phyloP scores from a whole-genome alignment of 148 eudicot genomes.

The Pouteria glomerata region DNA sequence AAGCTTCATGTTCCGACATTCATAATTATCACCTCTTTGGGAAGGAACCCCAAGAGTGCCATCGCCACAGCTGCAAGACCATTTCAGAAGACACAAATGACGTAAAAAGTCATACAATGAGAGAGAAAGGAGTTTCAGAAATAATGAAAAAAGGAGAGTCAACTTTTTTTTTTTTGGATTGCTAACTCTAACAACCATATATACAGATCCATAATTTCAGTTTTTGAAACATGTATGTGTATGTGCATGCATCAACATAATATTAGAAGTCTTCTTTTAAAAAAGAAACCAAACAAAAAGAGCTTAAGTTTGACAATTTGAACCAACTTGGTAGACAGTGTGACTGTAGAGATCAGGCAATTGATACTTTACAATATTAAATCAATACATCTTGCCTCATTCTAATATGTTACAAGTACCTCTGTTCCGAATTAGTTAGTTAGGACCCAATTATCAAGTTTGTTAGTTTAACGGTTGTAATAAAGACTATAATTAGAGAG shows the following conservation, averaged over 20 bases:
- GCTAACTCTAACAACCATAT: background rate
- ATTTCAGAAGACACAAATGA: conserved; percentile 13
- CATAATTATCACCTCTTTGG: conserved; percentile 98
- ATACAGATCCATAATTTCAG: background rate
- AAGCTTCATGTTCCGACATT: conserved; percentile 98
- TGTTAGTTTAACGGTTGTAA: too few species aligned
- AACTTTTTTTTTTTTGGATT: background rate
- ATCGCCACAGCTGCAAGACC: conserved; percentile 85
- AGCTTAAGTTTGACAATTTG: background rate
- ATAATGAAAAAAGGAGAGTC: background rate
- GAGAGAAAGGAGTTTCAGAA: background rate
- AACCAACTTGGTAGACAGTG: background rate
- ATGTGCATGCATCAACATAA: background rate
- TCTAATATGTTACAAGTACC: background rate
- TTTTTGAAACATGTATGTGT: background rate
- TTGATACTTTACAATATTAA: background rate
- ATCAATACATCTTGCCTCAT: background rate
- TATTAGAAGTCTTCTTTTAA: background rate
- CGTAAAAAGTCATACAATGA: background rate
- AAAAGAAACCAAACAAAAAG: background rate
- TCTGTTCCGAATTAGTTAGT: too few species aligned
- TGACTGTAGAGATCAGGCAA: background rate
- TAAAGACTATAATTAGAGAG: too few species aligned
- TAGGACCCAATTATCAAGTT: too few species aligned
- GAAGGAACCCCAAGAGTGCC: conserved; percentile 86